Conservation (phyloP, 352 stramenopile species). For the Globisporangium spiculum region DNA sequence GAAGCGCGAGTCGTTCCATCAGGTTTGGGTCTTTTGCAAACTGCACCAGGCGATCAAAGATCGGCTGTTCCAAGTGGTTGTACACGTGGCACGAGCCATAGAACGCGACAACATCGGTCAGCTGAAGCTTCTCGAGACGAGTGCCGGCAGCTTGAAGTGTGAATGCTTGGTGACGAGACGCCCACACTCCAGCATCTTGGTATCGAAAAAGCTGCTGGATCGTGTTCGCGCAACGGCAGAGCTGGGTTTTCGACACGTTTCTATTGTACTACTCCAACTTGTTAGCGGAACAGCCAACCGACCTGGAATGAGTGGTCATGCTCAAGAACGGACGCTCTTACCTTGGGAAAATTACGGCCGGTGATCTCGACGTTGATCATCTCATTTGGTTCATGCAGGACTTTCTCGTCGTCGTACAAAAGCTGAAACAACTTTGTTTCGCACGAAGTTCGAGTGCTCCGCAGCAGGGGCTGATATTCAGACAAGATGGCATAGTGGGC, state of each 20-base stretch:
- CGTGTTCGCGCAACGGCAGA: conserved; percentile 42
- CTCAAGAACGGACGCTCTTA: conserved; percentile 6
- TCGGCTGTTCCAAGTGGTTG: conserved; percentile 67
- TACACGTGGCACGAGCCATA: conserved; percentile 56
- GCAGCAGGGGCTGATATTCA: conserved; percentile 47
- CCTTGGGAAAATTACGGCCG: conserved; percentile 59
- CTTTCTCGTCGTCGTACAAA: conserved; percentile 65
- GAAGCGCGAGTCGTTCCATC: conserved; percentile 47
- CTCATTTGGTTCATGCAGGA: conserved; percentile 36
- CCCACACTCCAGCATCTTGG: conserved; percentile 21
- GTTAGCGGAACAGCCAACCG: background rate
- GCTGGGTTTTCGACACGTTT: conserved; percentile 45
- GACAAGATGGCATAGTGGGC: conserved; percentile 33
- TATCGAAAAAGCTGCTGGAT: conserved; percentile 54
- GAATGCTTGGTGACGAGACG: conserved; percentile 46
- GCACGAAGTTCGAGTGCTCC: conserved; percentile 47
- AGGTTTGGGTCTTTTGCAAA: conserved; percentile 66
- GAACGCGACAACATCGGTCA: conserved; percentile 58
- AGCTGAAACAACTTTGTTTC: conserved; percentile 64
- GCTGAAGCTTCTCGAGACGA: conserved; percentile 44
- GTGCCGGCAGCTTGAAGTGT: conserved; percentile 38
- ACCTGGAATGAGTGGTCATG: background rate
- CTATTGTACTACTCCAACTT: conserved; percentile 34
- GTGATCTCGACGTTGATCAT: conserved; percentile 52
- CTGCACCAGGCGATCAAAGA: conserved; percentile 61